Evolutionary conservation across 2,329 filamentous ascomycete genomes (phyloP).

Genomic region (Dryadomyces quercivorus): DNA sequence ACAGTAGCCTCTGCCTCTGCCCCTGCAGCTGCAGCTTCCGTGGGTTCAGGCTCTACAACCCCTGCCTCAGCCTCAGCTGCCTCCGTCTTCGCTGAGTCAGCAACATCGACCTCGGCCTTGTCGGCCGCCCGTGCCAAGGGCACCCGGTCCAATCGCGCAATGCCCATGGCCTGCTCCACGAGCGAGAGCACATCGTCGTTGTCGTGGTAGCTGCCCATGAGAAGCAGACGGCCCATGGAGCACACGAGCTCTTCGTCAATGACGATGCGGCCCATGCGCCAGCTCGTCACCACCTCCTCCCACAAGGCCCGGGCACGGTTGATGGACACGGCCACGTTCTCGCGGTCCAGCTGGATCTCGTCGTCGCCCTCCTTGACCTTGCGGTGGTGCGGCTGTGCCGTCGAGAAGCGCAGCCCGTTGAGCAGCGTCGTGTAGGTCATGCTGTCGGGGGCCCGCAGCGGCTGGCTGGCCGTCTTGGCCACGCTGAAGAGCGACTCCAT

Average conservation of each 20-base stretch:
- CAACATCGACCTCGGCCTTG: background rate
- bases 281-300: conserved; percentile 66
- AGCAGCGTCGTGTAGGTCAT: conserved; percentile 75
- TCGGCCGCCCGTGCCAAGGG: background rate
- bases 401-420: conserved; percentile 52
- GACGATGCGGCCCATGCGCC: conserved; percentile 55
- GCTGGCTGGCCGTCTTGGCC: conserved; percentile 56
- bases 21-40: no score
- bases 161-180: conserved; percentile 69
- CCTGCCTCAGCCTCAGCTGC: background rate
- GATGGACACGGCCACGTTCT: conserved; percentile 34
- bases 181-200: conserved; percentile 62
- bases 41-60: no score
- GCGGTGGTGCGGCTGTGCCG: conserved; percentile 19
- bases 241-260: conserved; percentile 72
- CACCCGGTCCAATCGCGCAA: conserved; percentile 39
- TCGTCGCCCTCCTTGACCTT: conserved; percentile 2
- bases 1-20: background rate
- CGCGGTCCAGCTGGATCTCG: conserved; percentile 2
- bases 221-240: conserved; percentile 69
- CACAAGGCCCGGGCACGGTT: conserved; percentile 63
- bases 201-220: conserved; percentile 50
- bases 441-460: conserved; percentile 50
- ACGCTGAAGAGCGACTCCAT: conserved; percentile 73
- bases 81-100: background rate